Base-by-base conservation (phyloP, 345 rosid genomes). In the Pistacia integerrima region DNA sequence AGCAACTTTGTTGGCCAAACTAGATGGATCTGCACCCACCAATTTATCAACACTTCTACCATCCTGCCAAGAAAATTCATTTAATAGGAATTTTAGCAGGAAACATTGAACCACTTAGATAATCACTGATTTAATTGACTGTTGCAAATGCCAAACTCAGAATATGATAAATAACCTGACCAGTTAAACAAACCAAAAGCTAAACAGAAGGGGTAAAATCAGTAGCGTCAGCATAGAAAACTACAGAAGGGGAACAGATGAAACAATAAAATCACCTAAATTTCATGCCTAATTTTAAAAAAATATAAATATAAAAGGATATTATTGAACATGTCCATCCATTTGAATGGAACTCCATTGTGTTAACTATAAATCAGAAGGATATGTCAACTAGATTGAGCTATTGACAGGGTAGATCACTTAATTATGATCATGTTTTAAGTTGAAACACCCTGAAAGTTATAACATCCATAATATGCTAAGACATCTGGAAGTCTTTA, bases 21-120 rank as follows among this genome's bases (percentile, higher is more conserved):
- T 84, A 56, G 99, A 91, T 36, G 99, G 98, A 79, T 97, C 95
- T 67, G 98, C 97, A 52, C 99, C 99, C 74, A 91, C 99, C 86
- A 97, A 85, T 64, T 85, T 87, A 84, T 94, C 98, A 55, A 89
- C 87, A 75, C 65, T 69, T 82, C 91, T 89, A 25, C 98, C 94
- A 85, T 92, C 94, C 99, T 94, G 87, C 54, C 64, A 77, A 38
- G 75, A 64, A 64, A 35, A 65, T 36, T 51, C 11, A 11, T 64
- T 1, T 61, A 28, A 64, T 25, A 73, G 48, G 33, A 51, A 57
- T 33, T 52, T 38, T 60, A 12, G 49, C 63, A 61, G 58, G 28
- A 25, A 35, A 35, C 56, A 72, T 71, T 41, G 48, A 72, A 11
- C 28, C 2, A 48, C 51, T 46, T 61, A 14, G 38, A 58, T 8